Conservation (phyloP, 371 early-diverging fungal species). For the Mucor plumbeus region DNA sequence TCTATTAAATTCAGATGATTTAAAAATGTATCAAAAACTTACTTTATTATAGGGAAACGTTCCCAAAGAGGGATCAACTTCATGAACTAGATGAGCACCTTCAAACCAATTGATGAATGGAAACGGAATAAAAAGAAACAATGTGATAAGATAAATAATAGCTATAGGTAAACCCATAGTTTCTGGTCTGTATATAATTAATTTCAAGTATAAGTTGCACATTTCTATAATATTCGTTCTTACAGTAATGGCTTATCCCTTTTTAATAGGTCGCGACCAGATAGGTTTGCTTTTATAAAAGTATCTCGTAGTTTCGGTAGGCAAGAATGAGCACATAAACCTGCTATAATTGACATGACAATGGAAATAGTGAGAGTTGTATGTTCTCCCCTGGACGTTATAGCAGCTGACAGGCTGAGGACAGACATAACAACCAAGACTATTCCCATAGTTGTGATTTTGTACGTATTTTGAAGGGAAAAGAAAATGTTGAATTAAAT, state of each 20-base stretch:
- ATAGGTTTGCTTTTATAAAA: conserved; percentile 76
- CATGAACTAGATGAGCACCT: conserved; percentile 42
- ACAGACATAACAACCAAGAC: conserved; percentile 12
- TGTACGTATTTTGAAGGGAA: background rate
- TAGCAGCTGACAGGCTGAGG: conserved; percentile 14
- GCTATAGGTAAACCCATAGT: conserved; percentile 56
- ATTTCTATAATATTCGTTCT: conserved; percentile 11
- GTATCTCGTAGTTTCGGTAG: conserved; percentile 61
- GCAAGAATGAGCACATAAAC: conserved; percentile 59
- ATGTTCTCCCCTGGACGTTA: conserved; percentile 33
- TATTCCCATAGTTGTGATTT: background rate
- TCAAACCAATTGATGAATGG: conserved; percentile 87
- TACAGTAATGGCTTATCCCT: conserved; percentile 73
- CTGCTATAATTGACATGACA: conserved; percentile 72
- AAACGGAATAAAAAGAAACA: conserved; percentile 92
- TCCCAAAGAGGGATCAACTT: conserved; percentile 45
- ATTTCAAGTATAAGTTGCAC: background rate
- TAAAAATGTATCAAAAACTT: conserved; percentile 3
- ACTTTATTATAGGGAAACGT: conserved; percentile 79
- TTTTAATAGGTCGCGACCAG: conserved; percentile 87
- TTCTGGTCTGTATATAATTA: conserved; percentile 32
- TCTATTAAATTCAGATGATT: background rate
- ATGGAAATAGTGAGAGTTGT: conserved; percentile 73
- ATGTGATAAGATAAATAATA: conserved; percentile 79
- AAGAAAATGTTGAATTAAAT: background rate